Evolutionary conservation across 768 basidiomycete genomes (phyloP).

Genomic region (Pholiota molesta): DNA sequence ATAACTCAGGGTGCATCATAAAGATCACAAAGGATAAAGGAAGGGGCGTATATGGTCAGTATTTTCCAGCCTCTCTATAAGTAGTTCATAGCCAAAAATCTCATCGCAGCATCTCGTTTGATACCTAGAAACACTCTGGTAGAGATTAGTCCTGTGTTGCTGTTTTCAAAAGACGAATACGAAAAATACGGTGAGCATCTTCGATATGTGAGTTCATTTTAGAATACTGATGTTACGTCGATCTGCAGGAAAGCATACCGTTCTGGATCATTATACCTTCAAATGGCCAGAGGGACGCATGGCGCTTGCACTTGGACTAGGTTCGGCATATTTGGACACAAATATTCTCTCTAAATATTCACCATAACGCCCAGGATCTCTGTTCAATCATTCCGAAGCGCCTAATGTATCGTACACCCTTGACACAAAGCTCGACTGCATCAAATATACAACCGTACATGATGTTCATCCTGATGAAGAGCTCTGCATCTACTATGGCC

Average conservation of each 20-base stretch:
- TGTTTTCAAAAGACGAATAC: conserved; percentile 75
- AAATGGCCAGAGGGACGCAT: conserved; percentile 73
- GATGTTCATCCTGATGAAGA: conserved; percentile 65
- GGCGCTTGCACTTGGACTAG: conserved; percentile 80
- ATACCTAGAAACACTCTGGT: conserved; percentile 69
- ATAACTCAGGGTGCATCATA: conserved; percentile 52
- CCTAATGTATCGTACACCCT: conserved; percentile 74
- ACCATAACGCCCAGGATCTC: conserved; percentile 50
- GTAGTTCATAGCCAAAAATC: conserved; percentile 16
- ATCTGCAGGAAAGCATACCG: conserved; percentile 49
- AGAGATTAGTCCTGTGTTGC: conserved; percentile 85
- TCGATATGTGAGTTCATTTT: not conserved
- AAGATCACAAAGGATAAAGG: conserved; percentile 50
- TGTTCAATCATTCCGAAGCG: conserved; percentile 75
- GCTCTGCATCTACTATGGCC: conserved; percentile 78
- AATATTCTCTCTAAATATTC: not conserved
- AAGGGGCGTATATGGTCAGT: conserved; percentile 66
- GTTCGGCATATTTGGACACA: conserved; percentile 36
- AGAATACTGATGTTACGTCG: not conserved
- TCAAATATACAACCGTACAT: conserved; percentile 61
- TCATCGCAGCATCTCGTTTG: conserved; percentile 46
- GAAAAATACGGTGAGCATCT: conserved; percentile 50
- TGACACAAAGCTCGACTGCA: conserved; percentile 56
- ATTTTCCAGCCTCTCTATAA: not conserved
- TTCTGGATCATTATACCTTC: conserved; percentile 78